These are phyloP conservation scores for Chaetomium globosum DNA, from an alignment of 2,329 filamentous ascomycete genomes.

Conservation along the genomic window DNA sequence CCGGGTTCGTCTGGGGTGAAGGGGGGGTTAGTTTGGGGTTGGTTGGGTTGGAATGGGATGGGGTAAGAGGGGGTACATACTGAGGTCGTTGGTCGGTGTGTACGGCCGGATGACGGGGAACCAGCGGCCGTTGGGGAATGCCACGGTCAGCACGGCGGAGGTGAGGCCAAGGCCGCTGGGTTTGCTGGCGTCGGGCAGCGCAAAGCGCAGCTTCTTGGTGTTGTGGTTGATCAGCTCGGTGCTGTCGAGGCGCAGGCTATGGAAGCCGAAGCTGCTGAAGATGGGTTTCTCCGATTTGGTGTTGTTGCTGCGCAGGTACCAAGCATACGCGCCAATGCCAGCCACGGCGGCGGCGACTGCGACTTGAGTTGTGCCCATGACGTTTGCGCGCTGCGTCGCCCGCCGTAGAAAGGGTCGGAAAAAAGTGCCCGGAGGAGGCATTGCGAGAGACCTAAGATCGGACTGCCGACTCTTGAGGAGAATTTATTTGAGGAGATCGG, in stretches of 20 bases:
- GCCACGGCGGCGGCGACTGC: slow-evolving; percentile 35
- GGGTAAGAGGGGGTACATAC: slow-evolving; percentile 41
- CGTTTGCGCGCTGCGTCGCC: slow-evolving; percentile 30
- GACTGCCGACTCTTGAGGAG: neutral
- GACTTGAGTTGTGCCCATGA: slow-evolving; percentile 34
- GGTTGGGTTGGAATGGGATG: neutral
- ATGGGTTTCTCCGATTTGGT: slow-evolving; percentile 29
- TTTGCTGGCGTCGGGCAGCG: slow-evolving; percentile 51
- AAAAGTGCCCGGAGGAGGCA: slow-evolving; percentile 28
- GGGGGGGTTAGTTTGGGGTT: slow-evolving; percentile 13
- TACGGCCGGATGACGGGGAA: slow-evolving; percentile 67
- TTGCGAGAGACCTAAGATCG: slow-evolving; percentile 8
- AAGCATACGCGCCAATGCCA: slow-evolving; percentile 35
- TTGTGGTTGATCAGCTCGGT: slow-evolving; percentile 60
- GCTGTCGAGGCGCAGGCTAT: slow-evolving; percentile 54
- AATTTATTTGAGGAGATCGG: neutral
- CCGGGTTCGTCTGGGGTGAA: slow-evolving; percentile 55
- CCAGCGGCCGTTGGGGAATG: slow-evolving; percentile 60
- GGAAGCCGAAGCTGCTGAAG: slow-evolving; percentile 43
- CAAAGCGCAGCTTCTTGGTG: slow-evolving; percentile 60
- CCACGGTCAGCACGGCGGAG: slow-evolving; percentile 62
- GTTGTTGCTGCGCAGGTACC: slow-evolving; percentile 30
- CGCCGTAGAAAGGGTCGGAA: slow-evolving; percentile 27
- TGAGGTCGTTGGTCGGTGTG: slow-evolving; percentile 61
- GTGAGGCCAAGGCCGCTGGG: slow-evolving; percentile 55